These are phyloP conservation scores for Melampsora occidentalis DNA, from an alignment of 1,284 basidiomycete genomes.

Conservation along the genomic window DNA sequence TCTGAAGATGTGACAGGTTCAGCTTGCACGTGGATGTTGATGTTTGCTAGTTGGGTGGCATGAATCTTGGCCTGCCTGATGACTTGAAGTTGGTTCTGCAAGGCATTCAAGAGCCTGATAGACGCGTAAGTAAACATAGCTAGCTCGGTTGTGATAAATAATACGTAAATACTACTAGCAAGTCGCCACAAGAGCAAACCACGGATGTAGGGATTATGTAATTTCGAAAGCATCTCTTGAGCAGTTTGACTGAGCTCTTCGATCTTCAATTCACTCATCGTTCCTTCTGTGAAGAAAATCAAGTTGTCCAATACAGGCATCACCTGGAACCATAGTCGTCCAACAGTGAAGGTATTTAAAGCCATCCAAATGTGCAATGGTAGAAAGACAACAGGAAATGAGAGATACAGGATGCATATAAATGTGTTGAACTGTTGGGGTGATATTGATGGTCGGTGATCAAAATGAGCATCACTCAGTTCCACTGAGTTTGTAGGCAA, in stretches of 20 bases:
- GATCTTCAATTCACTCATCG: not conserved
- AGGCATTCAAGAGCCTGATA: not conserved
- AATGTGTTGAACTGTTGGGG: not conserved
- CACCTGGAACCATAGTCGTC: not conserved
- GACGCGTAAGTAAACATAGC: not conserved
- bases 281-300: not conserved
- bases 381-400: not conserved
- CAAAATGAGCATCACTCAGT: not conserved
- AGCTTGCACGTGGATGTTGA: not conserved
- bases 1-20: not conserved
- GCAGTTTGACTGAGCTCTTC: not conserved
- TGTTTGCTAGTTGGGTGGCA: not conserved
- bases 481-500: not conserved
- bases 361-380: not conserved
- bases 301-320: not conserved
- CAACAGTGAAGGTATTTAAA: not conserved
- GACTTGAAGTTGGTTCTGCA: not conserved
- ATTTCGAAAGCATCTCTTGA: not conserved
- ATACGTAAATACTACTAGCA: not conserved
- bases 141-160: not conserved
- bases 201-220: not conserved
- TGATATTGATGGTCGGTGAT: not conserved
- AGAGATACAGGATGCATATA: not conserved
- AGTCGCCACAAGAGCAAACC: not conserved
- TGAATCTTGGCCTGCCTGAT: not conserved